Conservation (phyloP, 2,329 filamentous ascomycete species). For the Fusarium chlamydosporum region DNA sequence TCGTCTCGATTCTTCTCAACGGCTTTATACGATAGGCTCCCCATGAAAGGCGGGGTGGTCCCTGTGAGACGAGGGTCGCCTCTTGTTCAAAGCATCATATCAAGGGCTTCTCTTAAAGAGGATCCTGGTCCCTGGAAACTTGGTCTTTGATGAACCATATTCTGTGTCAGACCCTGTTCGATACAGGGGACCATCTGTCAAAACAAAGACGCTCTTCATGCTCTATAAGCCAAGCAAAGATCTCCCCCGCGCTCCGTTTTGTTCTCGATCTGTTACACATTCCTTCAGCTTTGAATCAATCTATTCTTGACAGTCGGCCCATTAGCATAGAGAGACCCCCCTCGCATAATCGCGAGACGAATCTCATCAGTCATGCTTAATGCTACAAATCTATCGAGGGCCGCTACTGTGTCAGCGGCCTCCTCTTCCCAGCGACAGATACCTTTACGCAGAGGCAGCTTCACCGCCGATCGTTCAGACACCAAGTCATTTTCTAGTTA, state of each 20-base stretch:
- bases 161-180: slow-evolving; percentile 51
- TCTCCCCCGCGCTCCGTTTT: slow-evolving; percentile 33
- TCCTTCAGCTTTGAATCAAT: slow-evolving; percentile 36
- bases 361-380: slow-evolving; percentile 39
- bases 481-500: slow-evolving; percentile 35
- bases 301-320: slow-evolving; percentile 37
- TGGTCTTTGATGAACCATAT: slow-evolving; percentile 47
- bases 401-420: slow-evolving; percentile 46
- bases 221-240: slow-evolving; percentile 45
- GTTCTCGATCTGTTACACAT: slow-evolving; percentile 16
- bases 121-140: slow-evolving; percentile 43
- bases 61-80: slow-evolving; percentile 47
- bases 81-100: slow-evolving; percentile 37
- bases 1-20: slow-evolving; percentile 44
- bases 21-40: slow-evolving; percentile 45
- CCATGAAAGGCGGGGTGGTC: slow-evolving; percentile 47
- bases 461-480: slow-evolving; percentile 44
- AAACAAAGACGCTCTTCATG: slow-evolving; percentile 29
- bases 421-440: slow-evolving; percentile 21
- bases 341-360: slow-evolving; percentile 32
- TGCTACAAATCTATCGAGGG: slow-evolving; percentile 45
- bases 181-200: slow-evolving; percentile 43
- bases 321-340: slow-evolving; percentile 25
- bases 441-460: slow-evolving; percentile 45
- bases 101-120: slow-evolving; percentile 33